Evolutionary conservation across 2,329 filamentous ascomycete genomes (phyloP), one percentile per base, ranked within the genome.

Genomic region (Colletotrichum horii): DNA sequence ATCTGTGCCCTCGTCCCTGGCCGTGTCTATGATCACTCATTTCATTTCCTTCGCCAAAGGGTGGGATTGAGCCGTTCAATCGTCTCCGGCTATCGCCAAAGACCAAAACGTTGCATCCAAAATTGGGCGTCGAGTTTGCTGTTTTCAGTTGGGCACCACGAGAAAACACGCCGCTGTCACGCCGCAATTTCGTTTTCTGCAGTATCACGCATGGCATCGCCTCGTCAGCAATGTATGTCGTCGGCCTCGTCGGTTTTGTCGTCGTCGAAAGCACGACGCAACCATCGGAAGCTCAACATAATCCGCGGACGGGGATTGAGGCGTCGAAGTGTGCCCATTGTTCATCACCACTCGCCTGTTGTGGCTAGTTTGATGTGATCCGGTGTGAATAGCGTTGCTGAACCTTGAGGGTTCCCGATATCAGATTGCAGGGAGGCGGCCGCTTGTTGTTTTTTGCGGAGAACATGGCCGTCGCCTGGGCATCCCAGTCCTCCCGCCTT

Each of bases 321-420:
- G 66, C 71, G 66, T 75, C 14, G 72, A 58, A 30, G 72, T 71
- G 72, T 68, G 60, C 58, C 66, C 66, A 76, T 70, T 74, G 22
- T 69, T 52, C 66, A 61, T 55, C 48, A 70, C 67, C 55, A 70
- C 71, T 43, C 55, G 70, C 71, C 70, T 66, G 52, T 75, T 74
- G 75, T 70, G 76, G 74, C 70, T 70, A 69, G 75, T 72, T 65
- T 65, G 66, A 65, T 78, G 76, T 76, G 76, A 78, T 71, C 58
- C 70, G 76, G 77, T 75, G 72, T 76, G 74, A 76, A 76, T 30
- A 74, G 60, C 52, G 22, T 70, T 66, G 28, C 36, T 70, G 66
- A 76, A 76, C 74, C 74, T 76, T 62, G 74, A 76, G 58, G 74
- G 71, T 76, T 52, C 48, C 43, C 60, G 48, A 74, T 66, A 52